Evolutionary conservation across 164 flowering plant genomes (phyloP).

Genomic region (Protea cynaroides): DNA sequence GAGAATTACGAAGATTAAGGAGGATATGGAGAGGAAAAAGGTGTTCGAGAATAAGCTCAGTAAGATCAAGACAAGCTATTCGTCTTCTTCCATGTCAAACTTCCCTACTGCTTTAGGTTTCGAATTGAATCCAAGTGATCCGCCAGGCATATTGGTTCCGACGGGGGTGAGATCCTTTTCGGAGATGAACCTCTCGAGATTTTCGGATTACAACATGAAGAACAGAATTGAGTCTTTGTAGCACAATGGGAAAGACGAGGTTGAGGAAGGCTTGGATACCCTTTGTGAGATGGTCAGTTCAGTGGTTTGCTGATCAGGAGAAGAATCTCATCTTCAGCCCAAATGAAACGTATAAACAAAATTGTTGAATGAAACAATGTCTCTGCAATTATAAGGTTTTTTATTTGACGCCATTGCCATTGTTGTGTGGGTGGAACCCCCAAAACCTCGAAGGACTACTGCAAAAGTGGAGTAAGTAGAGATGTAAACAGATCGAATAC

Average conservation of each 20-base stretch:
- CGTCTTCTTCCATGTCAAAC: slow-evolving; percentile 7
- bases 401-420: no score
- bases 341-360: no score
- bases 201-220: slow-evolving; percentile 12
- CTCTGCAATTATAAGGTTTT: no score
- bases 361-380: no score
- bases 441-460: no score
- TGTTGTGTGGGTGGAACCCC: no score
- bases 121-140: neutral
- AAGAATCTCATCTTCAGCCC: no score
- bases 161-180: slow-evolving; percentile 61
- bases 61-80: slow-evolving; percentile 7
- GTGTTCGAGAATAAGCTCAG: slow-evolving; percentile 22
- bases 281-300: slow-evolving; percentile 31
- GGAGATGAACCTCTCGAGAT: slow-evolving; percentile 60
- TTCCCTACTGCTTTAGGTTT: slow-evolving; percentile 21
- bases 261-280: slow-evolving; percentile 36
- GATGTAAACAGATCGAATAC: no score
- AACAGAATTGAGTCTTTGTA: slow-evolving; percentile 11
- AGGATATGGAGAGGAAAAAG: slow-evolving; percentile 40
- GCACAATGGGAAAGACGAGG: slow-evolving; percentile 25
- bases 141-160: slow-evolving; percentile 23
- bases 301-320: slow-evolving; percentile 33
- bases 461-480: no score
- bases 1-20: slow-evolving; percentile 21